Evolutionary conservation across 352 stramenopile species (phyloP).

Genomic region (Phytophthora palmivora): DNA sequence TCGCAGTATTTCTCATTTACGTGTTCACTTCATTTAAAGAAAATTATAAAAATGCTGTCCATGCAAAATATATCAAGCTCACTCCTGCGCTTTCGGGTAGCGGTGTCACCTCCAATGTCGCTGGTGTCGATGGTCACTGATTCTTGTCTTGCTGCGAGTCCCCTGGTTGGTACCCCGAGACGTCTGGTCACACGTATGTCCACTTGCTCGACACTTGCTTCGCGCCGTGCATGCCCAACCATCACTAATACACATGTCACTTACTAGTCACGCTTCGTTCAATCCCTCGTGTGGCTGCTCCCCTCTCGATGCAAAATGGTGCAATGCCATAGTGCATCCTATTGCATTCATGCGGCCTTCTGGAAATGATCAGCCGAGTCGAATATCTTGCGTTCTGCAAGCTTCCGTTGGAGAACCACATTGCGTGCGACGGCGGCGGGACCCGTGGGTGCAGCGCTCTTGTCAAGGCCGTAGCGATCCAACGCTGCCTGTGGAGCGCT

Average conservation of each 20-base stretch:
- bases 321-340: background rate
- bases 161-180: conserved; percentile 2
- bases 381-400: conserved; percentile 78
- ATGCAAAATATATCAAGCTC: conserved; percentile 21
- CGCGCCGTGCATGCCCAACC: background rate
- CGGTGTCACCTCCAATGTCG: background rate
- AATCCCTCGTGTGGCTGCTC: background rate
- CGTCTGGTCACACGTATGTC: conserved; percentile 4
- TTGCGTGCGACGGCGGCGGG: conserved; percentile 59
- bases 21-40: conserved; percentile 4
- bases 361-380: conserved; percentile 86
- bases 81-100: background rate
- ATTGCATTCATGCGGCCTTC: conserved; percentile 40
- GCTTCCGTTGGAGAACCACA: conserved; percentile 69
- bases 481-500: conserved; percentile 17
- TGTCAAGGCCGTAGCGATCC: conserved; percentile 36
- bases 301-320: background rate
- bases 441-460: conserved; percentile 27
- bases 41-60: conserved; percentile 6
- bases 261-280: conserved; percentile 9
- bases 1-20: too few relatives aligned
- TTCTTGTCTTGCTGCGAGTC: background rate
- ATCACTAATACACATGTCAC: conserved; percentile 24
- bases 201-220: conserved; percentile 9
- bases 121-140: background rate